These are phyloP conservation scores for Gryganskiella cystojenkinii DNA, from an alignment of 192 early-diverging fungal species.

Conservation along the genomic window DNA sequence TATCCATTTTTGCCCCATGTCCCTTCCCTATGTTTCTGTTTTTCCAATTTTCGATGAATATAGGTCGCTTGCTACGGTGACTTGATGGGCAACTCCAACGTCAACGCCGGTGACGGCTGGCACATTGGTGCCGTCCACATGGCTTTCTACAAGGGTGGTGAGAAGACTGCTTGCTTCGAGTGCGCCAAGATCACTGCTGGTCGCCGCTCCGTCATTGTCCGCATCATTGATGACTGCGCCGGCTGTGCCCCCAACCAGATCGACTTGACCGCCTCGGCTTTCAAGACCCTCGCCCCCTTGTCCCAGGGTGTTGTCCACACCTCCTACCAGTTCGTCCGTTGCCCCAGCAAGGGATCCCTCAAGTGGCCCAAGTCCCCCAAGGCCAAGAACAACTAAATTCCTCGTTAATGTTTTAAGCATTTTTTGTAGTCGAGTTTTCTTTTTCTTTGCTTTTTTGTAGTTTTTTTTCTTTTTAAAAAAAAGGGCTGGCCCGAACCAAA, in stretches of 20 bases:
- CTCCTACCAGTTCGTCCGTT: slow-evolving; percentile 39
- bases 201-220: slow-evolving; percentile 27
- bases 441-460: not conserved
- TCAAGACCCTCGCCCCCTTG: slow-evolving; percentile 29
- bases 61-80: slow-evolving; percentile 46
- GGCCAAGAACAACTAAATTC: slow-evolving; percentile 10
- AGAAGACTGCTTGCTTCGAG: slow-evolving; percentile 39
- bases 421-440: not conserved
- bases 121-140: slow-evolving; percentile 50
- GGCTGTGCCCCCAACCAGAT: slow-evolving; percentile 41
- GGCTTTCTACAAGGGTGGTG: slow-evolving; percentile 10
- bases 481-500: not conserved
- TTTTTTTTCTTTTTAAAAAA: not conserved
- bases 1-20: not conserved
- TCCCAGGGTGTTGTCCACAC: slow-evolving; percentile 37
- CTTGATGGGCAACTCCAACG: slow-evolving; percentile 34
- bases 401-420: not conserved
- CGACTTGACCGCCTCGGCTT: slow-evolving; percentile 48
- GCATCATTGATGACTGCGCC: slow-evolving; percentile 50
- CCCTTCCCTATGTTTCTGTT: not conserved
- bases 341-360: slow-evolving; percentile 24
- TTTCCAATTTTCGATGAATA: not conserved
- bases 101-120: slow-evolving; percentile 42
- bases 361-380: slow-evolving; percentile 49
- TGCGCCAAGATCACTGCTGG: slow-evolving; percentile 35